A percentile compares a stretch with the other conserved stretches of the same genome.
phyloP scores from a whole-genome alignment of 2,329 filamentous ascomycete species.

The Fusarium musae region DNA sequence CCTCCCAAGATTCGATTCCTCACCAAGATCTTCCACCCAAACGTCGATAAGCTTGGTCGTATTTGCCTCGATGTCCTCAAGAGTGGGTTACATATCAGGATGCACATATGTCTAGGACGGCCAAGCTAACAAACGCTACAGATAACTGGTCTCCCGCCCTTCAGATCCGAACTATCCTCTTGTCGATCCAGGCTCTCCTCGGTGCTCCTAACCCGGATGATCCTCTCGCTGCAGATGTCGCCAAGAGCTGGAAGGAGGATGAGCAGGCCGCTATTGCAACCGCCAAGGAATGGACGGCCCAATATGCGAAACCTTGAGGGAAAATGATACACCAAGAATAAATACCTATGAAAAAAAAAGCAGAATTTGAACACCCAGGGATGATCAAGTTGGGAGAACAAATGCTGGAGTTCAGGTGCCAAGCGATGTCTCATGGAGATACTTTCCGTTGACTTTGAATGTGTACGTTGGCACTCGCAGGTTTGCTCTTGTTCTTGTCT shows the following conservation, averaged over 20 bases:
- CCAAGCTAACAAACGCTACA: constrained; percentile 52
- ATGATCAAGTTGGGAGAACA: constrained; percentile 13
- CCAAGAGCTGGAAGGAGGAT: constrained; percentile 97
- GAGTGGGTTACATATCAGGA: constrained; percentile 66
- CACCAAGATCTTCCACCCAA: constrained; percentile 99
- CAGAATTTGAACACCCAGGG: constrained; percentile 14
- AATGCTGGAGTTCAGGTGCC: constrained; percentile 35
- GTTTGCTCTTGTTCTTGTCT: constrained; percentile 31
- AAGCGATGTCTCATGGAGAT: constrained; percentile 26
- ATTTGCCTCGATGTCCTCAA: constrained; percentile 98
- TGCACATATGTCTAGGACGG: background rate
- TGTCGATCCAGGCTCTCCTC: constrained; percentile 96
- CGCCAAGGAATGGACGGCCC: constrained; percentile 89
- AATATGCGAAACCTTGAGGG: constrained; percentile 72
- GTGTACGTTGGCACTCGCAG: constrained; percentile 26
- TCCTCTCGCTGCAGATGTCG: constrained; percentile 96
- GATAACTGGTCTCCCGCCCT: constrained; percentile 99
- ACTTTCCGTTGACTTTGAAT: constrained; percentile 24
- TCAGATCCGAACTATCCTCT: constrained; percentile 97
- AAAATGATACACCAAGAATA: constrained; percentile 13
- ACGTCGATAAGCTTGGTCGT: constrained; percentile 96
- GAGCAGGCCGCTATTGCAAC: constrained; percentile 92
- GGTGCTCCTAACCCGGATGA: constrained; percentile 98
- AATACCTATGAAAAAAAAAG: background rate
- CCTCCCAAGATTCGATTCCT: constrained; percentile 98